These are phyloP conservation scores for Penicillium antarcticum DNA, from an alignment of 495 filamentous ascomycete species.

Conservation along the genomic window DNA sequence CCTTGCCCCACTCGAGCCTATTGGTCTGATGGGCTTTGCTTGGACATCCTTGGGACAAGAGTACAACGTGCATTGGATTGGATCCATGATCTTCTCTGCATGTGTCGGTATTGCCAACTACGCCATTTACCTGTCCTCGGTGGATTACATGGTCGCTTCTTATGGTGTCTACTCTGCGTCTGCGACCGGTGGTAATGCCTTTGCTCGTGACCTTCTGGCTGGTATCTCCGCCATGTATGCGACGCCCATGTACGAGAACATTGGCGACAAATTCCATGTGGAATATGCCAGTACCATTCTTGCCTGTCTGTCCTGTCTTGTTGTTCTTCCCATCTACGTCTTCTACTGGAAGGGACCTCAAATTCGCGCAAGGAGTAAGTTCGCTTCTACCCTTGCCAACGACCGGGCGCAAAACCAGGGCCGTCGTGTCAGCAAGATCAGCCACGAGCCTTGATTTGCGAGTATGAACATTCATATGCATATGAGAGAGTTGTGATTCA, in stretches of 20 bases:
- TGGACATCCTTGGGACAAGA: conserved; percentile 57
- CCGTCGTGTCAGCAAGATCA: conserved; percentile 23
- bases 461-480: background rate
- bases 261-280: conserved; percentile 35
- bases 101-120: conserved; percentile 65
- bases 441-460: conserved; percentile 2
- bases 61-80: conserved; percentile 53
- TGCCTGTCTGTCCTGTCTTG: conserved; percentile 39
- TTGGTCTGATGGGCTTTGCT: conserved; percentile 66
- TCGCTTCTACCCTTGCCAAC: conserved; percentile 34
- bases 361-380: conserved; percentile 43
- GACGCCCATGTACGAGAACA: conserved; percentile 39
- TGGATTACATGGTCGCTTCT: conserved; percentile 76
- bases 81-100: conserved; percentile 54
- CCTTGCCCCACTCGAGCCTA: conserved; percentile 58
- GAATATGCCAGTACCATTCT: conserved; percentile 44
- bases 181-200: conserved; percentile 66
- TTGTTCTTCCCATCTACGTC: conserved; percentile 46
- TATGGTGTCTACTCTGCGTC: conserved; percentile 76
- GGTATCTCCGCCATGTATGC: conserved; percentile 45
- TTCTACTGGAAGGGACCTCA: conserved; percentile 50
- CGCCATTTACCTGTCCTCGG: conserved; percentile 68
- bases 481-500: background rate
- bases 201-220: conserved; percentile 43
- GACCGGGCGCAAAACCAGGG: conserved; percentile 28